Conservation (phyloP, 2,329 filamentous ascomycete species). For the Cladosporium sp. region DNA sequence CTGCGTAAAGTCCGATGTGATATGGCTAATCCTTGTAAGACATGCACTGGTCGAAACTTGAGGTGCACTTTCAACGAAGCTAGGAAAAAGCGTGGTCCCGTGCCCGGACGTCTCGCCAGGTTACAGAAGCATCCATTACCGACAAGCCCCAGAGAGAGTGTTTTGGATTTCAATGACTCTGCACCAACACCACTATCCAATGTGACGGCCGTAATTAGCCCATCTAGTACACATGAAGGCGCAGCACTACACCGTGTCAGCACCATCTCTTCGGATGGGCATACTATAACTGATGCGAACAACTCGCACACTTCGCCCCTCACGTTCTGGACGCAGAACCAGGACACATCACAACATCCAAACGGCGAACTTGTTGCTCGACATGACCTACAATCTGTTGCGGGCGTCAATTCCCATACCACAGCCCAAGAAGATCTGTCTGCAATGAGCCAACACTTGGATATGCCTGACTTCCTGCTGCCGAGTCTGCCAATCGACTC, state of each 20-base stretch:
- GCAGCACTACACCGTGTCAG: slow-evolving; percentile 2
- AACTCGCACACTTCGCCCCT: neutral
- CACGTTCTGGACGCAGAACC: neutral
- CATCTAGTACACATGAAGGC: neutral
- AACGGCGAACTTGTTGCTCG: neutral
- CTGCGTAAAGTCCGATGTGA: slow-evolving; percentile 36
- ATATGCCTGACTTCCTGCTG: slow-evolving; percentile 34
- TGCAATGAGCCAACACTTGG: slow-evolving; percentile 21
- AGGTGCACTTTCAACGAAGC: slow-evolving; percentile 40
- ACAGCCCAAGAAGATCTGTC: neutral
- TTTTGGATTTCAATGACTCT: slow-evolving; percentile 13
- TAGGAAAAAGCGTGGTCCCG: slow-evolving; percentile 40
- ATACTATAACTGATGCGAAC: neutral
- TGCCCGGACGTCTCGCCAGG: slow-evolving; percentile 34
- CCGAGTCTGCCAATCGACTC: slow-evolving; percentile 32
- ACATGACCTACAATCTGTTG: neutral
- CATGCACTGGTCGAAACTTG: slow-evolving; percentile 36
- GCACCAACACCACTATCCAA: neutral
- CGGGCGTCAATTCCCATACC: neutral
- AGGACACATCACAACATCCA: neutral
- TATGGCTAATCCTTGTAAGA: slow-evolving; percentile 36
- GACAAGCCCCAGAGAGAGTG: neutral
- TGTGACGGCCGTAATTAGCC: neutral
- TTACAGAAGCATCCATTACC: slow-evolving; percentile 33
- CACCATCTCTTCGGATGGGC: slow-evolving; percentile 2